A percentile compares a stretch with the other conserved stretches of the same genome.
These are phyloP conservation scores for Phanerodontia chrysosporium DNA, from an alignment of 768 basidiomycete species.

Conservation along the genomic window DNA sequence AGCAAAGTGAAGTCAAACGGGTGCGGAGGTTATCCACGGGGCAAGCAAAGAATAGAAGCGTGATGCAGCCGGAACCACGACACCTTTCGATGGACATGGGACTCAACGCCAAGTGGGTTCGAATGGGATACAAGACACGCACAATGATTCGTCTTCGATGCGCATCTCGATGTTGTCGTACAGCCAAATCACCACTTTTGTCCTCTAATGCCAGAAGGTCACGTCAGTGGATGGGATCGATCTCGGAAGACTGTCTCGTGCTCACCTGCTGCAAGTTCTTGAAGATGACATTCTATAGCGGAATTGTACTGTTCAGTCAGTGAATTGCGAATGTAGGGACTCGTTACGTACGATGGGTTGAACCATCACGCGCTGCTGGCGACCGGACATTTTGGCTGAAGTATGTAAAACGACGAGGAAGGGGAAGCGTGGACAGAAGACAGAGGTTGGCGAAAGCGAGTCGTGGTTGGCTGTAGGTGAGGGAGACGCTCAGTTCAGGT, in stretches of 20 bases:
- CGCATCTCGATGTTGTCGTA: slow-evolving; percentile 97
- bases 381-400: slow-evolving; percentile 69
- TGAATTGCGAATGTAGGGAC: neutral
- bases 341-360: slow-evolving; percentile 87
- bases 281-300: slow-evolving; percentile 94
- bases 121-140: slow-evolving; percentile 36
- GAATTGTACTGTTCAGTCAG: too few relatives aligned
- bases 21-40: too few relatives aligned
- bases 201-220: slow-evolving; percentile 45
- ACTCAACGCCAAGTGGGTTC: slow-evolving; percentile 38
- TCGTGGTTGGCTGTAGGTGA: slow-evolving; percentile 13
- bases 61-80: slow-evolving; percentile 12
- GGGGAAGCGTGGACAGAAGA: neutral
- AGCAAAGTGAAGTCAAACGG: too few relatives aligned
- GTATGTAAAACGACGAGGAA: neutral
- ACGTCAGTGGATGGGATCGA: slow-evolving; percentile 5
- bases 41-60: too few relatives aligned
- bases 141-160: slow-evolving; percentile 93
- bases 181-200: slow-evolving; percentile 88
- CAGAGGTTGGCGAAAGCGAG: slow-evolving; percentile 5
- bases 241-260: neutral
- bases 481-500: slow-evolving; percentile 5
- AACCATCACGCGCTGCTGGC: slow-evolving; percentile 97
- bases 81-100: slow-evolving; percentile 32
- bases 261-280: slow-evolving; percentile 89